Evolutionary conservation across 768 basidiomycete species (phyloP), one percentile per base, ranked within the genome.

Genomic region (Exsudoporus frostii): DNA sequence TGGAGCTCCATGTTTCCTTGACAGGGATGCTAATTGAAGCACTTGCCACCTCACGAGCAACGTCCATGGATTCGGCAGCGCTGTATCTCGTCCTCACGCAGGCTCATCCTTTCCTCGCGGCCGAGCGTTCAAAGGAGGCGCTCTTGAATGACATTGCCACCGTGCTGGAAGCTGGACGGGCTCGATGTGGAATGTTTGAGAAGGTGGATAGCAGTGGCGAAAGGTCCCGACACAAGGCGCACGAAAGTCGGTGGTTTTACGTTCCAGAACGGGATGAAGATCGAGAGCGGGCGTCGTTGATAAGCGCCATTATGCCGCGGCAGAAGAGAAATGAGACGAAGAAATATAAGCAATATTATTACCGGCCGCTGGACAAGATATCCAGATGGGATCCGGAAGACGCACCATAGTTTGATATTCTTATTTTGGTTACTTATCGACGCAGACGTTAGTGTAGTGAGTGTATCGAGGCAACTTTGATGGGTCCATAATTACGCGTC

Each of bases 311-410:
- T 76, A 88, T 88, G 86, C 86, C 86, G 2, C 80, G 86, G 14
- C 86, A 76, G 50, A 91, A 90, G 71, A 73, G 89, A 49, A 83
- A 72, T 43, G 86, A 82, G 70, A 91, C 88, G 66, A 90, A 86
- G 78, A 86, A 89, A 71, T 87, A 85, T 56, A 91, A 91, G 68
- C 86, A 89, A 66, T 92, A 92, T 71, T 92, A 91, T 70, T 91
- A 84, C 72, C 76, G 78, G 27, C 89, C 89, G 9, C 69, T 91
- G 54, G 84, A 73, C 29, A 90, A 86, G 71, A 83, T 86, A 22
- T 80, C 82, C 40, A 73, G 81, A 60, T 90, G 87, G 87, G 86
- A 90, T 67, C 74, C 79, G 2, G 87, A 90, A 64, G 87, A 89
- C 55, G 84, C 68, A 2, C 60, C 62, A 2, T 69, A 61, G 57